phyloP scores from a whole-genome alignment of 2,329 filamentous ascomycete genomes.

The Epichloe scottii region DNA sequence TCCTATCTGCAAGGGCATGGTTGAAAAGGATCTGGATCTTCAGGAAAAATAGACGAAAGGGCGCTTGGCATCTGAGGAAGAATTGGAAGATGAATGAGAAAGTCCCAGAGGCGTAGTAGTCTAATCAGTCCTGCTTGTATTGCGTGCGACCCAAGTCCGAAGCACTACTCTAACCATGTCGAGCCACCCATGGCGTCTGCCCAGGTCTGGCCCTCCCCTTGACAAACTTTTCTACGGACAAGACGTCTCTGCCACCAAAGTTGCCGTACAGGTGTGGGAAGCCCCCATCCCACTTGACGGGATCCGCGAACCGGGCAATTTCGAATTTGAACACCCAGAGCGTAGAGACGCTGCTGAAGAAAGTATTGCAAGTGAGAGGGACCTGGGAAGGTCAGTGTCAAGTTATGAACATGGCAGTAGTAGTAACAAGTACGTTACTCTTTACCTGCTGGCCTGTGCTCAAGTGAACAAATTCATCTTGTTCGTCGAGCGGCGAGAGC shows the following conservation, averaged over 20 bases:
- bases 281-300: constrained; percentile 42
- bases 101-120: too few relatives aligned
- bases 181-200: constrained; percentile 26
- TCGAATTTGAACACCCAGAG: constrained; percentile 44
- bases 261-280: constrained; percentile 50
- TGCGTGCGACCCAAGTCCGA: not conserved
- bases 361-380: constrained; percentile 31
- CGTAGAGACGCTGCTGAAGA: constrained; percentile 25
- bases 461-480: constrained; percentile 50
- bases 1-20: constrained; percentile 76
- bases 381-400: constrained; percentile 19
- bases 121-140: not conserved
- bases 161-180: constrained; percentile 28
- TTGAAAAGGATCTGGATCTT: constrained; percentile 66
- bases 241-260: constrained; percentile 40
- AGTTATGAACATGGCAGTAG: too few relatives aligned
- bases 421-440: too few relatives aligned
- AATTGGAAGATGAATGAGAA: not conserved
- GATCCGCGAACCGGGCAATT: constrained; percentile 29
- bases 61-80: not conserved
- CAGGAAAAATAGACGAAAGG: constrained; percentile 8
- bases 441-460: constrained; percentile 42
- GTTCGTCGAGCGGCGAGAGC: constrained; percentile 44
- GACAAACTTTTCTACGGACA: constrained; percentile 32
- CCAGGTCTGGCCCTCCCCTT: constrained; percentile 35